Evolutionary conservation across 2,329 filamentous ascomycete species (phyloP).

Genomic region (Lasiodiplodia hormozganensis): DNA sequence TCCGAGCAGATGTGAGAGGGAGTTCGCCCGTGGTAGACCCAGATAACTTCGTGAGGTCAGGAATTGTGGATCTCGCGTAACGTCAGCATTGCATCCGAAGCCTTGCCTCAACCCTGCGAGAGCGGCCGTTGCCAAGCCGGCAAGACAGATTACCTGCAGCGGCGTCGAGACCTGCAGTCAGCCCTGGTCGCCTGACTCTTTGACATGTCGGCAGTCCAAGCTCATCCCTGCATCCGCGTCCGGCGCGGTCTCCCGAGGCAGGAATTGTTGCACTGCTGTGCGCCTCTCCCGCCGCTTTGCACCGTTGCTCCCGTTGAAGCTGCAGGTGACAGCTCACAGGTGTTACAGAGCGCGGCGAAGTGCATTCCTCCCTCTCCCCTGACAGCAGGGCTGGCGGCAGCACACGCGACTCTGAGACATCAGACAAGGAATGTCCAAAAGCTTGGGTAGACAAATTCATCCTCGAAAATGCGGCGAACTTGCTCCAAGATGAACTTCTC

Average conservation of each 20-base stretch:
- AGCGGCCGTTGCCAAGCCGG: constrained; percentile 28
- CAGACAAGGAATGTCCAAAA: constrained; percentile 97
- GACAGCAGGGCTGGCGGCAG: constrained; percentile 28
- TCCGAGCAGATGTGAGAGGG: neutral
- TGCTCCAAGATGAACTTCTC: constrained; percentile 97
- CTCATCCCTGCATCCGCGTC: constrained; percentile 29
- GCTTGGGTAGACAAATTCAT: constrained; percentile 97
- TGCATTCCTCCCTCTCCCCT: constrained; percentile 28
- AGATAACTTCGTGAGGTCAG: constrained; percentile 1
- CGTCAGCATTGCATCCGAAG: constrained; percentile 16
- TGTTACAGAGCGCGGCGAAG: constrained; percentile 22
- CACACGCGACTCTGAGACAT: constrained; percentile 31
- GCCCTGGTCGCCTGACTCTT: constrained; percentile 29
- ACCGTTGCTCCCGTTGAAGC: constrained; percentile 26
- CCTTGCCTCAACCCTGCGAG: constrained; percentile 24
- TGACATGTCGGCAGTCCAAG: constrained; percentile 24
- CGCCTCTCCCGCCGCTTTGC: constrained; percentile 29
- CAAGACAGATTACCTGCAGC: constrained; percentile 26
- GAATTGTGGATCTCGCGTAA: constrained; percentile 25
- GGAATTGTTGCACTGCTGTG: constrained; percentile 26
- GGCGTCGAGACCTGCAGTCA: constrained; percentile 24
- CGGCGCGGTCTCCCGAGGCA: constrained; percentile 27
- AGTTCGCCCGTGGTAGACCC: constrained; percentile 11
- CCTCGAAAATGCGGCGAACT: constrained; percentile 95
- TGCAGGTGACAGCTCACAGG: constrained; percentile 30